phyloP scores from a whole-genome alignment of 2,329 filamentous ascomycete genomes.

The Aureobasidium sp. region DNA sequence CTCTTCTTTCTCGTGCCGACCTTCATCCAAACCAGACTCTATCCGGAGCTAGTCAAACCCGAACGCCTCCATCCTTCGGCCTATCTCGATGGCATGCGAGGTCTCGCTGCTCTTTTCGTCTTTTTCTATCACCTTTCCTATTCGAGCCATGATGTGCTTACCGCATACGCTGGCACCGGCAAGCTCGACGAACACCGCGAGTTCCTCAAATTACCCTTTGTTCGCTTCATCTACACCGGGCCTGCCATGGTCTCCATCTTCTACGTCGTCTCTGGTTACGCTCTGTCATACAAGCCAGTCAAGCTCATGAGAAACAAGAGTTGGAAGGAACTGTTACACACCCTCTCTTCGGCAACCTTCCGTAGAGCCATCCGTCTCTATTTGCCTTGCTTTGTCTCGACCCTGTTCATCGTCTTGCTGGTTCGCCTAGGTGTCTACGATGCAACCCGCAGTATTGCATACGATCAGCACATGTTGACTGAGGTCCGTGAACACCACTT shows the following conservation, averaged over 20 bases:
- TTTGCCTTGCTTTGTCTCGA: constrained; percentile 21
- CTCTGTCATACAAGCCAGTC: constrained; percentile 42
- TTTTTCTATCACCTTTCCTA: constrained; percentile 22
- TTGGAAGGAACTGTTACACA: constrained; percentile 27
- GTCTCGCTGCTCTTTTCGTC: constrained; percentile 22
- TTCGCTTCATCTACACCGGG: constrained; percentile 50
- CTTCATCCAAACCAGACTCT: constrained; percentile 1
- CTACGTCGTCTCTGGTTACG: constrained; percentile 58
- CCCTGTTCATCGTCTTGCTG: constrained; percentile 19
- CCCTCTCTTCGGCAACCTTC: constrained; percentile 21
- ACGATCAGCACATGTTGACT: constrained; percentile 13
- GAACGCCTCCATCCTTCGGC: constrained; percentile 18
- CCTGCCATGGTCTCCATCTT: constrained; percentile 54
- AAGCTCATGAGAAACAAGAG: constrained; percentile 18
- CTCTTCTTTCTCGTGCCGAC: constrained; percentile 14
- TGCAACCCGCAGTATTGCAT: constrained; percentile 18
- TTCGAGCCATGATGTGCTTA: constrained; percentile 16
- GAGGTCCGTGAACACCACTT: constrained; percentile 18
- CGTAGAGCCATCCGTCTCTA: constrained; percentile 22
- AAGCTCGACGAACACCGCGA: constrained; percentile 18
- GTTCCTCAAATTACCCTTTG: constrained; percentile 45
- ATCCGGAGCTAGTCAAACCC: constrained; percentile 1
- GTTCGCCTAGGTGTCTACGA: constrained; percentile 17
- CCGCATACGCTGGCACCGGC: constrained; percentile 17
- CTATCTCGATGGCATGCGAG: constrained; percentile 23